These are phyloP conservation scores for Crassisporium funariophilum DNA, from an alignment of 768 basidiomycete genomes.

Conservation along the genomic window DNA sequence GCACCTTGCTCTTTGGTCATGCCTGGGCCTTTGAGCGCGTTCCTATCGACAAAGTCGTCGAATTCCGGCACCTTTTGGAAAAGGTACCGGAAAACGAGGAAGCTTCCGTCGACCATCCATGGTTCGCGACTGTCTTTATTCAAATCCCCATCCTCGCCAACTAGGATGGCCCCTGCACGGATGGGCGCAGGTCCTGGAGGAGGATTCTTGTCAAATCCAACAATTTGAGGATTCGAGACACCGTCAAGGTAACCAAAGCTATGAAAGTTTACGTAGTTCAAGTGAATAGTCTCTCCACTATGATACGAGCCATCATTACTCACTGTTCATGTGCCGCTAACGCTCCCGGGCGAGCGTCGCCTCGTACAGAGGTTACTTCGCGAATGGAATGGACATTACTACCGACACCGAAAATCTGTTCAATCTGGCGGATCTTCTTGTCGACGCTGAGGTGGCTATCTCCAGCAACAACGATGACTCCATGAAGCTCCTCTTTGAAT, in stretches of 20 bases:
- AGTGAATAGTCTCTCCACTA: neutral
- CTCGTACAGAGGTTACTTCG: slow-evolving; percentile 37
- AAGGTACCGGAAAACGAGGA: slow-evolving; percentile 53
- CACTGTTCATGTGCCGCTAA: slow-evolving; percentile 50
- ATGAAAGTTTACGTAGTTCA: neutral
- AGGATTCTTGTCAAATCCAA: slow-evolving; percentile 39
- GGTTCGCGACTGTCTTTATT: slow-evolving; percentile 27
- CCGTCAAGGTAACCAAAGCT: slow-evolving; percentile 58
- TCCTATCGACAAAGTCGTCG: slow-evolving; percentile 24
- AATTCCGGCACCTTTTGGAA: slow-evolving; percentile 55
- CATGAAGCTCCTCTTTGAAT: slow-evolving; percentile 50
- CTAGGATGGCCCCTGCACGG: slow-evolving; percentile 43
- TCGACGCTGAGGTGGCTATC: slow-evolving; percentile 40
- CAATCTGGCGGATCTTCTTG: slow-evolving; percentile 34
- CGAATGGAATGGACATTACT: slow-evolving; percentile 33
- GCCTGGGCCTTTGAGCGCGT: neutral
- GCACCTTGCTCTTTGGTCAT: neutral
- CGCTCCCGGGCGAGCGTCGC: slow-evolving; percentile 46
- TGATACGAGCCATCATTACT: too few relatives aligned
- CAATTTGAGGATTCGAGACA: slow-evolving; percentile 50
- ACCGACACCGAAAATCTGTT: slow-evolving; percentile 35
- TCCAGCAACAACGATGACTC: slow-evolving; percentile 52
- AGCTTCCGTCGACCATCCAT: slow-evolving; percentile 53
- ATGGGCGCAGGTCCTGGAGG: slow-evolving; percentile 37
- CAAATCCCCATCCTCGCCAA: slow-evolving; percentile 44